Evolutionary conservation across 768 basidiomycete species (phyloP).

Genomic region (Lepiota brunneoincarnata): DNA sequence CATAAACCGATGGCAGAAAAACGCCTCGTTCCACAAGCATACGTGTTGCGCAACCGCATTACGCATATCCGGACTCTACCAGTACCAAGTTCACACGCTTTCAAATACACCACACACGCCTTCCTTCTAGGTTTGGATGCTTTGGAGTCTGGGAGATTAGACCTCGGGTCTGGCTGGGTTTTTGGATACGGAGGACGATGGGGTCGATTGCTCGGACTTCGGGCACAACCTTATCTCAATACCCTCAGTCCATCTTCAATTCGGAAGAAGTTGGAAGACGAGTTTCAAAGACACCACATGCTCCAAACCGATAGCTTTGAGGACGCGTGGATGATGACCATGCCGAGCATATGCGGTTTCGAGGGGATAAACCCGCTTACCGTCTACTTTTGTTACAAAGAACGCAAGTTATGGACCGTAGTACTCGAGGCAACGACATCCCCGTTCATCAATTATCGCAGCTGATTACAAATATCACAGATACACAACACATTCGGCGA

Average conservation of each 20-base stretch:
- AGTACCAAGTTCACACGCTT: conserved; percentile 42
- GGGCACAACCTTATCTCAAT: conserved; percentile 42
- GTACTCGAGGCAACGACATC: conserved; percentile 52
- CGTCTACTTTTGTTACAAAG: conserved; percentile 62
- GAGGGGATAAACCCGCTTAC: conserved; percentile 73
- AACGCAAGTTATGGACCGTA: conserved; percentile 32
- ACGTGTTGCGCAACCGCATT: conserved; percentile 50
- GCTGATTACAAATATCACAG: conserved; percentile 23
- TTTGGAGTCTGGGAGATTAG: conserved; percentile 44
- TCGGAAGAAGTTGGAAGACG: conserved; percentile 35
- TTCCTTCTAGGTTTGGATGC: conserved; percentile 54
- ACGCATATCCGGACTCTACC: conserved; percentile 55
- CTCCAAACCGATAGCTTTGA: conserved; percentile 24
- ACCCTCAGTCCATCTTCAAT: conserved; percentile 28
- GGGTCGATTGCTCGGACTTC: conserved; percentile 45
- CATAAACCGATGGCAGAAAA: too few species aligned
- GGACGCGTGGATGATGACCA: conserved; percentile 72
- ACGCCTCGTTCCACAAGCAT: conserved; percentile 21
- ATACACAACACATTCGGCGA: conserved; percentile 77
- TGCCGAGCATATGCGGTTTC: conserved; percentile 64
- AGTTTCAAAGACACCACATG: conserved; percentile 24
- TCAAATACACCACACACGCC: conserved; percentile 59
- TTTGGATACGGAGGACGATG: conserved; percentile 52
- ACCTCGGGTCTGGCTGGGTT: conserved; percentile 45
- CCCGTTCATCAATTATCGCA: not conserved